Conservation (phyloP, 2,329 filamentous ascomycete species). For the Penicillium sp. region DNA sequence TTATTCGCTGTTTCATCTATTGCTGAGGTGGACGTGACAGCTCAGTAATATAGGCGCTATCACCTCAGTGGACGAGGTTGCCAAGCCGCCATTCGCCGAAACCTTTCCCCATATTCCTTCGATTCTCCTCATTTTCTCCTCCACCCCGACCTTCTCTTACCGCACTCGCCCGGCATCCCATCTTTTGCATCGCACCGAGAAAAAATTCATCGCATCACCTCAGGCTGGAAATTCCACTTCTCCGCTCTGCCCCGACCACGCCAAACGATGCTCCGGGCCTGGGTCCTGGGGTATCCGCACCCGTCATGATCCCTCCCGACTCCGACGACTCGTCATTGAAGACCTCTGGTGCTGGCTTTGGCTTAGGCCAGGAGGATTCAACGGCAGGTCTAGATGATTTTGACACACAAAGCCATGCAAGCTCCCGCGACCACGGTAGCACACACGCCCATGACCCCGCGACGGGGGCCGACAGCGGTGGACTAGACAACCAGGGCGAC, state of each 20-base stretch:
- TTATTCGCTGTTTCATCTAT: not conserved
- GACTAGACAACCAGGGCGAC: constrained; percentile 30
- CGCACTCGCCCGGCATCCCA: constrained; percentile 11
- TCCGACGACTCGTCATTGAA: constrained; percentile 41
- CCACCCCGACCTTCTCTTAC: constrained; percentile 19
- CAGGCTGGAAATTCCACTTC: constrained; percentile 15
- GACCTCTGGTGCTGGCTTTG: constrained; percentile 33
- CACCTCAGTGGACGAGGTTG: constrained; percentile 31
- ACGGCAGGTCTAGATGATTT: constrained; percentile 39
- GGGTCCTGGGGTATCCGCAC: constrained; percentile 44
- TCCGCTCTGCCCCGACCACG: constrained; percentile 15
- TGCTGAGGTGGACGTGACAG: not conserved
- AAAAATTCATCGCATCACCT: constrained; percentile 21
- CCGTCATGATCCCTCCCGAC: constrained; percentile 48
- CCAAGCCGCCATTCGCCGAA: constrained; percentile 40
- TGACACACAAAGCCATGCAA: constrained; percentile 44
- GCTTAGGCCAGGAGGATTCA: constrained; percentile 36
- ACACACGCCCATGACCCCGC: constrained; percentile 34
- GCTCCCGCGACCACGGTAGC: constrained; percentile 44
- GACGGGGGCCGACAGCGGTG: constrained; percentile 27
- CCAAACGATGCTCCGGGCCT: constrained; percentile 44
- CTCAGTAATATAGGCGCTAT: constrained; percentile 24
- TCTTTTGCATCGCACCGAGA: constrained; percentile 9
- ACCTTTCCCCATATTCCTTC: constrained; percentile 38
- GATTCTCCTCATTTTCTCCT: constrained; percentile 29